A percentile compares a stretch with the other conserved stretches of the same genome.
Conservation (phyloP, 306 rosid genomes). For the Albizia julibrissin region DNA sequence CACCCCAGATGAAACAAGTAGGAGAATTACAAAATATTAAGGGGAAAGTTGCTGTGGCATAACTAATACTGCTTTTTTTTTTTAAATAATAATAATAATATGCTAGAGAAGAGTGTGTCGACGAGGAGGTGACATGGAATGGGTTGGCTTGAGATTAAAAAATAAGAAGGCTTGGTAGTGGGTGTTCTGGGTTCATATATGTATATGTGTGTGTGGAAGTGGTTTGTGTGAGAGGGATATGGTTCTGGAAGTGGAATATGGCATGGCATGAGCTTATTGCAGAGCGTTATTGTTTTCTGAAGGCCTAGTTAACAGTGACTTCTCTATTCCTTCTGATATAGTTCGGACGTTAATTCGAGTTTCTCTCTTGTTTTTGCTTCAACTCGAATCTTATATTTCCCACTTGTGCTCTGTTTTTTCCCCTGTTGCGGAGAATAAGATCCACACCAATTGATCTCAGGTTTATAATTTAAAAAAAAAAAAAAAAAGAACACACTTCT, state of each 20-base stretch:
- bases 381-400: not conserved
- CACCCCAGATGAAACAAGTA: conserved; percentile 44
- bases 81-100: not conserved
- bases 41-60: conserved; percentile 32
- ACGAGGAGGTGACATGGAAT: conserved; percentile 1
- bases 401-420: not conserved
- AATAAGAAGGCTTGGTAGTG: not conserved
- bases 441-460: too few relatives aligned
- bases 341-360: not conserved
- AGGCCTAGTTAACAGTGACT: not conserved
- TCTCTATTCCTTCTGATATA: not conserved
- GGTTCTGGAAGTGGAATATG: not conserved
- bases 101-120: not conserved
- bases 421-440: not conserved
- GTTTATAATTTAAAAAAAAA: too few relatives aligned
- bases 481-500: not conserved
- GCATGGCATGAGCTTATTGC: conserved; percentile 5
- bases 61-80: conserved; percentile 13
- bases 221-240: too few relatives aligned
- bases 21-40: conserved; percentile 22
- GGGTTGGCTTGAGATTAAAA: not conserved
- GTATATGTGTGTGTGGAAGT: not conserved
- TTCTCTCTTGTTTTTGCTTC: not conserved
- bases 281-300: not conserved
- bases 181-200: not conserved